Evolutionary conservation across 345 rosid species (phyloP), one percentile per base, ranked within the genome.

Genomic region (Iberis pinnata): DNA sequence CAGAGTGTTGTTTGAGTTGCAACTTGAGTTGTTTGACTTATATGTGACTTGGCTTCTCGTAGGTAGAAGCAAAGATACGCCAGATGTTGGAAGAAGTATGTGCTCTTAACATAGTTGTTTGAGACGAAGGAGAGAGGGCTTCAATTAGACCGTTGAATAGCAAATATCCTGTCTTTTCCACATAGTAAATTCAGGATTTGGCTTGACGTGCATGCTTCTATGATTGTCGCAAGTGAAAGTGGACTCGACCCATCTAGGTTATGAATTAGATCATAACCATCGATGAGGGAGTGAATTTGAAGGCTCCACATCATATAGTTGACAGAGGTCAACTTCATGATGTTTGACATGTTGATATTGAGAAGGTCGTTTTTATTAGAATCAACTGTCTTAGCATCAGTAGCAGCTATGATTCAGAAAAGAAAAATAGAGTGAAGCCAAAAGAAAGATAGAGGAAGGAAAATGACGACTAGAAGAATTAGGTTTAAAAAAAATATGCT

Each of bases 1-100:
- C 13, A 1, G 6, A 16, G 17, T 6, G 0, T n/a, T 13, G 17
- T 2, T 37, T 13, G 41, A 37, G 8, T 37, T 35, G 39, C 0
- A 12, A 2, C 3, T n/a, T 4, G 15, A 22, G 25, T 22, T 22
- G 25, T 22, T 22, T 3, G 6, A 22, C 6, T 3, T 22, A 6
- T 2, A 3, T 15, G 0, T 15, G 1, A 0, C 39, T 35, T 0
- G 15, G 39, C 3, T 35, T 12, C 0, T 14, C 39, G 2, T 35
- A 12, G 0, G 15, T 35, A 2, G 7, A 4, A 0, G 15, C 15
- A 0, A 35, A 5, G 0, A 8, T 35, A 1, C 5, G 0, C 39
- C 39, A 35, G 8, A 35, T n/a, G 0, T 35, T 2, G 1, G 39
- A 3, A 0, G 15, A 6, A 1, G 15, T 35, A 2, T 0, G 2